These are phyloP conservation scores for Lactarius vividus DNA, from an alignment of 768 basidiomycete species.

Conservation along the genomic window DNA sequence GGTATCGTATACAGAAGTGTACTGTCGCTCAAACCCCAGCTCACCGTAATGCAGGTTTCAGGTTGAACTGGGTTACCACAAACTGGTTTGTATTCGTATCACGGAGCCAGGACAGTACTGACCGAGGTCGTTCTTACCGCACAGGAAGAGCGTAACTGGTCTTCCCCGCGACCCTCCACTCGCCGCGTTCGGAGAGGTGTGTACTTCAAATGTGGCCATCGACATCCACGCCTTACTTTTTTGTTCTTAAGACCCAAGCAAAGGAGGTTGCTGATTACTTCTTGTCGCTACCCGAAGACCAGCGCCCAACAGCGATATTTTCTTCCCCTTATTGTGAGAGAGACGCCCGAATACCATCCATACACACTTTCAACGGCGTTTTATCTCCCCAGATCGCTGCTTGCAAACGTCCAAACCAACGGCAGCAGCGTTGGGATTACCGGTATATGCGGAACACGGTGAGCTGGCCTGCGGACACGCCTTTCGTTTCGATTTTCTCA, in stretches of 20 bases:
- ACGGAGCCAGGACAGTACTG: not conserved
- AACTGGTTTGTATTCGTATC: constrained; percentile 49
- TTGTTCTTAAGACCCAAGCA: constrained; percentile 56
- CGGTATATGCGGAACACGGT: constrained; percentile 82
- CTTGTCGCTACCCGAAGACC: constrained; percentile 56
- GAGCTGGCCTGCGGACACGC: constrained; percentile 18
- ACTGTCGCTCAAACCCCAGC: not conserved
- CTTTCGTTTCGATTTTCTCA: not conserved
- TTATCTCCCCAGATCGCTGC: constrained; percentile 65
- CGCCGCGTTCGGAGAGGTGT: constrained; percentile 70
- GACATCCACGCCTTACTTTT: not conserved
- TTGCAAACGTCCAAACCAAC: constrained; percentile 73
- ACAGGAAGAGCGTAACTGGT: constrained; percentile 63
- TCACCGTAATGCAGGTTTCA: constrained; percentile 51
- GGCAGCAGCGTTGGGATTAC: constrained; percentile 57
- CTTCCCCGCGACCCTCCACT: constrained; percentile 71
- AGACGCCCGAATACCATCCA: not conserved
- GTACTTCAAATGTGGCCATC: constrained; percentile 12
- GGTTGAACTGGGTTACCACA: constrained; percentile 67
- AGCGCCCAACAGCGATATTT: constrained; percentile 74
- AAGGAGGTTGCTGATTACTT: constrained; percentile 68
- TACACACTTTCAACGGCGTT: not conserved
- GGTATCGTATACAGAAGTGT: constrained; percentile 39
- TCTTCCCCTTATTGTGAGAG: constrained; percentile 80
- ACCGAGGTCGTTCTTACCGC: not conserved